A percentile compares a stretch with the other conserved stretches of the same genome.
These are phyloP conservation scores for Wickerhamomyces silvicola DNA, from an alignment of 805 yeast genomes.

Conservation along the genomic window DNA sequence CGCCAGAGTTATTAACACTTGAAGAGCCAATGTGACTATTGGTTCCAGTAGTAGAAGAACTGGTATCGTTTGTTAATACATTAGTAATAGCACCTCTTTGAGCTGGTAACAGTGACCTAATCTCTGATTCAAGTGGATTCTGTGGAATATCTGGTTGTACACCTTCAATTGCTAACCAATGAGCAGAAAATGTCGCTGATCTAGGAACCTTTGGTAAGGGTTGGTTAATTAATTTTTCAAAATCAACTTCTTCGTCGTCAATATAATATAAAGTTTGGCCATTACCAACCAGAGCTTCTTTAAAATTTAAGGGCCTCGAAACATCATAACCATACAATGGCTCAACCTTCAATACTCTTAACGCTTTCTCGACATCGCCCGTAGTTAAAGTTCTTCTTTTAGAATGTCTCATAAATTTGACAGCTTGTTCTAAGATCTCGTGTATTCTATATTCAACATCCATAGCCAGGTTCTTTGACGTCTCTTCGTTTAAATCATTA, in stretches of 20 bases:
- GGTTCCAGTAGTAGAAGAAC: slow-evolving; percentile 27
- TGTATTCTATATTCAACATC: slow-evolving; percentile 97
- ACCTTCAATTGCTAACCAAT: slow-evolving; percentile 97
- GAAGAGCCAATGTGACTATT: no score
- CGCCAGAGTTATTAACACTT: no score
- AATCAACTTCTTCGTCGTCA: slow-evolving; percentile 89
- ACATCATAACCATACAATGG: slow-evolving; percentile 88
- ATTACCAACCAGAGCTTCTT: slow-evolving; percentile 82
- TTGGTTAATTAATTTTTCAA: slow-evolving; percentile 86
- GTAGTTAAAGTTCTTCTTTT: slow-evolving; percentile 79
- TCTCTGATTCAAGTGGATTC: slow-evolving; percentile 77
- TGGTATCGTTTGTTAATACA: slow-evolving; percentile 41
- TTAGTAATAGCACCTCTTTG: slow-evolving; percentile 78
- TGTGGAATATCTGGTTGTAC: slow-evolving; percentile 97
- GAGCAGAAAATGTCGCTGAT: slow-evolving; percentile 86
- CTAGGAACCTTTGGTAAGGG: slow-evolving; percentile 96
- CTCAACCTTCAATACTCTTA: slow-evolving; percentile 83
- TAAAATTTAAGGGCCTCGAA: slow-evolving; percentile 61
- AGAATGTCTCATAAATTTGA: slow-evolving; percentile 91
- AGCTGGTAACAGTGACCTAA: slow-evolving; percentile 68
- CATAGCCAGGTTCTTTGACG: slow-evolving; percentile 93
- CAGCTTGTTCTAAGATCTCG: slow-evolving; percentile 92
- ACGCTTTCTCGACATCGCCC: slow-evolving; percentile 73
- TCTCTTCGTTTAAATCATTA: slow-evolving; percentile 75
- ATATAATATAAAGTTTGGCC: slow-evolving; percentile 92